Percentiles rank a stretch among this genome's conserved stretches.
These are phyloP conservation scores for Suillus tomentosus DNA, from an alignment of 768 basidiomycete species.

Conservation along the genomic window DNA sequence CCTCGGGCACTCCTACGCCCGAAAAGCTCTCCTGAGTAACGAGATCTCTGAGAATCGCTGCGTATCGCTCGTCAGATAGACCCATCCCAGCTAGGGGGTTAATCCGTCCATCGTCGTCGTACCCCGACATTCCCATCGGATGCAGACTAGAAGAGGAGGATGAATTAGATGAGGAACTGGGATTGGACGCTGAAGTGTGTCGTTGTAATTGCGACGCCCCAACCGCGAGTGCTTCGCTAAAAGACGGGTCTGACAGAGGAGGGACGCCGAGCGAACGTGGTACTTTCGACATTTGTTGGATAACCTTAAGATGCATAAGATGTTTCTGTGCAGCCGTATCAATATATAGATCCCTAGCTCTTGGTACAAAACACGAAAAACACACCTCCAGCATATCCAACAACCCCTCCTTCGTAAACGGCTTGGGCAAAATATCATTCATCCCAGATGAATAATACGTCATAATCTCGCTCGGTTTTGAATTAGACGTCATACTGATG, in stretches of 20 bases:
- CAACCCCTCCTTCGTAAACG: slow-evolving; percentile 93
- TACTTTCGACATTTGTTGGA: slow-evolving; percentile 72
- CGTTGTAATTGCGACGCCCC: slow-evolving; percentile 29
- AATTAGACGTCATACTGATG: slow-evolving; percentile 97
- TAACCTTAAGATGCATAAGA: slow-evolving; percentile 81
- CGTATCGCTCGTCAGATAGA: slow-evolving; percentile 87
- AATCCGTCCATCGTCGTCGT: slow-evolving; percentile 56
- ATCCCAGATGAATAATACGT: slow-evolving; percentile 76
- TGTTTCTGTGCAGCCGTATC: slow-evolving; percentile 59
- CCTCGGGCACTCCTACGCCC: slow-evolving; percentile 39
- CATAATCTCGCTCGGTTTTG: slow-evolving; percentile 90
- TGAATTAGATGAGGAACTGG: slow-evolving; percentile 14
- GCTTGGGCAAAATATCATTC: slow-evolving; percentile 97
- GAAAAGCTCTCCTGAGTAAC: slow-evolving; percentile 64
- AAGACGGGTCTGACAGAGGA: slow-evolving; percentile 52
- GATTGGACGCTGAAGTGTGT: not conserved
- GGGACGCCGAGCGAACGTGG: slow-evolving; percentile 71
- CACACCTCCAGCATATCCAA: slow-evolving; percentile 88
- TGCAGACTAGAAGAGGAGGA: slow-evolving; percentile 10
- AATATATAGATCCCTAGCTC: not conserved
- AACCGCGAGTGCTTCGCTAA: slow-evolving; percentile 57
- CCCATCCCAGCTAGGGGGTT: slow-evolving; percentile 90
- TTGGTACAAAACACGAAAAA: not conserved
- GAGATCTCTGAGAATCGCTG: slow-evolving; percentile 71
- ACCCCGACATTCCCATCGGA: slow-evolving; percentile 7